Base-by-base conservation (phyloP, 139 green algal genomes). In the Auxenochlorella pyrenoidosa region DNA sequence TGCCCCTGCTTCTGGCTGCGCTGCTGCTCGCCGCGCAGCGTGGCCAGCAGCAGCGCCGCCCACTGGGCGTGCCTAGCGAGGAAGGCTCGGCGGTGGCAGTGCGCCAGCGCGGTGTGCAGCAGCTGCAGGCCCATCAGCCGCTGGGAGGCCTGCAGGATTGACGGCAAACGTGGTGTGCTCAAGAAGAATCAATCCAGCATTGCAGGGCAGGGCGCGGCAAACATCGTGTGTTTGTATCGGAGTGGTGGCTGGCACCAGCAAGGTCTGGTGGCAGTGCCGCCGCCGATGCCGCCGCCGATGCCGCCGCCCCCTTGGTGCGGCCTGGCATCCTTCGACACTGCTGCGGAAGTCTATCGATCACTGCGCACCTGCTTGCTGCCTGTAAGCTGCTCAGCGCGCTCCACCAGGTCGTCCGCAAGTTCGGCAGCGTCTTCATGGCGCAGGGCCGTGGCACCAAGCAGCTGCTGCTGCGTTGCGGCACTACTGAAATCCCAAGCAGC, bases 31-130 rank as follows among this genome's bases (percentile, higher is more conserved):
- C 34, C 65, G 26, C 83, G 84, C 18, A 92, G 40, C 28, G 79
- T 83, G 8, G 89, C 89, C 30, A 88, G 73, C 60, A 90, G 54
- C 71, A 80, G 76, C 0, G 81, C 28, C 19, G 43, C 85, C 91
- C 91, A 94, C 5, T 82, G 70, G 21, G 38, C 73, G 54, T 84
- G 75, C n/a, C 73, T 44, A 28, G 59, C 22, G n/a, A 90, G n/a
- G 28, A 90, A 84, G 24, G 41, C 84, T 44, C 47, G 54, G n/a
- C 84, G 30, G 82, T 91, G 82, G 71, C 86, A 90, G 41, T 77
- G 51, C 1, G 63, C 28, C 10, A 91, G 58, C 36, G 32, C 71
- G 38, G 66, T 73, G 51, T 54, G 65, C 54, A 92, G 82, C 70
- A 92, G 75, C 38, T 83, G 60, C 28, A 86, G 30, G 13, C 82